Base-by-base conservation (phyloP, 495 filamentous ascomycete species). In the Bacidia rubella region DNA sequence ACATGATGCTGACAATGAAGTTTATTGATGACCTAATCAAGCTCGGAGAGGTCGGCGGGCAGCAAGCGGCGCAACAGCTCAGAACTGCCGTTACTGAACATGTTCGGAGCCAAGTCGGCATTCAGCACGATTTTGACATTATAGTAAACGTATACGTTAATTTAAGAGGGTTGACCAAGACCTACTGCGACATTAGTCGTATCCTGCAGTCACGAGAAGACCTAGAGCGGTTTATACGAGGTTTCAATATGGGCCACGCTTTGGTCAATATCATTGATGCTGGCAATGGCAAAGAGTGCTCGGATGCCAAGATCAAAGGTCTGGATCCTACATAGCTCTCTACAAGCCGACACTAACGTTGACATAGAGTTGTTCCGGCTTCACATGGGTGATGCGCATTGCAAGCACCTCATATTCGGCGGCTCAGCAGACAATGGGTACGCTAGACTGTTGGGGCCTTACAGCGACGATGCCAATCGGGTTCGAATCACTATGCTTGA, bases 211-310 rank as follows among this genome's bases (percentile, higher is more conserved):
- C 54, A 4, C 32, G 49, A 5, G 49, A 58, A 20, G 47, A 43
- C 2, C 26, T 66, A 11, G 38, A 35, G 42, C 42, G 40, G 2
- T 68, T 68, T 45, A 58, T 66, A 9, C 63, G 59, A 7, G 65
- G 60, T 2, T 68, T 66, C 45, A 68, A 68, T 44, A 62, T 60
- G 59, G 62, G 57, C 39, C 45, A 58, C 46, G 21, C 57, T 3
- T 22, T 61, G 1, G 66, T 58, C 52, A 59, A 68, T 38, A 66
- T 66, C 45, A 51, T 68, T 47, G 64, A 68, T 49, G 62, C 58
- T 20, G 64, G 65, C 11, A 53, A 57, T 45, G 64, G 64, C 25
- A 68, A 68, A 49, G 65, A 68, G 49, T 66, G 63, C 47, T 60
- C 63, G 11, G 63, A 65, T 60, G 55, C 62, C 54, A 68, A 65